Evolutionary conservation across 495 filamentous ascomycete genomes (phyloP).

Genomic region (Penicillium silybi): DNA sequence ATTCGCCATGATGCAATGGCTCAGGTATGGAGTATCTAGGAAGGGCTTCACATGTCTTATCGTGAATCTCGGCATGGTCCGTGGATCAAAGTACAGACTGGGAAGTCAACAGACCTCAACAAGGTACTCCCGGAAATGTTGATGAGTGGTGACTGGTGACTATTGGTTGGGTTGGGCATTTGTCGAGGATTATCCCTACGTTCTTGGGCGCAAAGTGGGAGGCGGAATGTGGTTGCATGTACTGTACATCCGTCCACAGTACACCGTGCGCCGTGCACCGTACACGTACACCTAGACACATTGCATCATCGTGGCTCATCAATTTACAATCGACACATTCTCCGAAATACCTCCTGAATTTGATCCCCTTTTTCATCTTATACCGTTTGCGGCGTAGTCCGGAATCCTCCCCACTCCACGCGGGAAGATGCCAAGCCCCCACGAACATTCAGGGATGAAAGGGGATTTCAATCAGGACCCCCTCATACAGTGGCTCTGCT

Average conservation of each 20-base stretch:
- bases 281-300: neutral
- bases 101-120: too few species aligned
- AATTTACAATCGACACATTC: neutral
- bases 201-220: neutral
- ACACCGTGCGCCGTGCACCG: too few species aligned
- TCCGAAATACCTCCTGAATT: neutral
- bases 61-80: slow-evolving; percentile 12
- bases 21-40: neutral
- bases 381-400: slow-evolving; percentile 14
- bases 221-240: slow-evolving; percentile 4
- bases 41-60: slow-evolving; percentile 7
- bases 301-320: neutral
- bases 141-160: neutral
- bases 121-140: too few species aligned
- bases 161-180: neutral
- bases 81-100: slow-evolving; percentile 5
- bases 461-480: neutral
- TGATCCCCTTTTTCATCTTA: neutral
- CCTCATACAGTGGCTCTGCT: neutral
- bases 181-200: neutral
- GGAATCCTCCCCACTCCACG: too few species aligned
- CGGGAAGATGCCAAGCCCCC: slow-evolving; percentile 18
- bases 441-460: neutral
- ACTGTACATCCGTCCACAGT: neutral
- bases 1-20: slow-evolving; percentile 5